These are phyloP conservation scores for Saururus chinensis DNA, from an alignment of 164 flowering plant genomes.

Conservation along the genomic window DNA sequence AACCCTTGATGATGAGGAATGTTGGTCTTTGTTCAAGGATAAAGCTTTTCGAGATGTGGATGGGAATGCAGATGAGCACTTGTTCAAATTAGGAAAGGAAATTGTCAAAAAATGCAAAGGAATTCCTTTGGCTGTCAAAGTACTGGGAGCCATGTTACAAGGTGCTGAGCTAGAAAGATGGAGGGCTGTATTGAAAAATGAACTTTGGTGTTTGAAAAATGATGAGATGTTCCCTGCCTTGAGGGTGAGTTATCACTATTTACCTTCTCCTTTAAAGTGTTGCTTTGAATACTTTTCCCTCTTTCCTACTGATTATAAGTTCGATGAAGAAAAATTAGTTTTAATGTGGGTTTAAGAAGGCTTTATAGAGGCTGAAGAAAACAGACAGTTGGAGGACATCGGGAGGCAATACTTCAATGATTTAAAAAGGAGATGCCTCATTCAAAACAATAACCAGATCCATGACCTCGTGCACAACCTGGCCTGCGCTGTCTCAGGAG, in stretches of 20 bases:
- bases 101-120: constrained; percentile 15
- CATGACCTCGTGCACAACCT: constrained; percentile 8
- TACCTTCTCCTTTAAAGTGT: too few species aligned
- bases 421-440: constrained; percentile 2
- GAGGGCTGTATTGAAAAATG: constrained; percentile 5
- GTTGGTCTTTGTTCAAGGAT: constrained; percentile 4
- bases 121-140: too few species aligned
- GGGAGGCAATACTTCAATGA: constrained; percentile 11
- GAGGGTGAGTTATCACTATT: too few species aligned
- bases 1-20: too few species aligned
- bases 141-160: too few species aligned
- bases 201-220: constrained; percentile 8
- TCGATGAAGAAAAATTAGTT: too few species aligned
- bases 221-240: too few species aligned
- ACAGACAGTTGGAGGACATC: too few species aligned
- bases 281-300: too few species aligned
- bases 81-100: neutral
- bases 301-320: too few species aligned
- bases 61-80: neutral
- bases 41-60: neutral
- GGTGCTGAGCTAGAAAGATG: constrained; percentile 6
- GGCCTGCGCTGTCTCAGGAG: neutral
- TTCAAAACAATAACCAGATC: constrained; percentile 5
- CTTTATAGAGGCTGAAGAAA: too few species aligned
- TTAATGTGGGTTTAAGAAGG: too few species aligned